Percentiles rank a stretch among this genome's conserved stretches.
Evolutionary conservation across 192 early-diverging fungal species (phyloP).

Genomic region (Anaeromyces robustus): DNA sequence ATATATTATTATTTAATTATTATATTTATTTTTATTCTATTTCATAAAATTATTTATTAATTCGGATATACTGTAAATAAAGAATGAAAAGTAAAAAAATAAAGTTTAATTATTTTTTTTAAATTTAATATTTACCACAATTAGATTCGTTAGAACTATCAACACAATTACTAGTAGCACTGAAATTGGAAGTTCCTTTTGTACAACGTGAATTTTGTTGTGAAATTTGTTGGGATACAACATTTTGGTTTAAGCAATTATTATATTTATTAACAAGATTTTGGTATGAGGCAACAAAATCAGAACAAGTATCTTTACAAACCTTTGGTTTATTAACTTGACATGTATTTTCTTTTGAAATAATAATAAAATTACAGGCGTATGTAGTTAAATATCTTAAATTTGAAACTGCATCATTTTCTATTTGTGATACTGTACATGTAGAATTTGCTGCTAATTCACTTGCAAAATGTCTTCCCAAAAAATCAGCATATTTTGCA

Average conservation of each 20-base stretch:
- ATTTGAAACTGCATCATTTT: not conserved
- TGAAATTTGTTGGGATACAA: not conserved
- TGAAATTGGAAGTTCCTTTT: not conserved
- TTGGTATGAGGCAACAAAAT: not conserved
- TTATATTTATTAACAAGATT: not conserved
- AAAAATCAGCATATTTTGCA: not conserved
- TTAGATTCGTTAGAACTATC: not conserved
- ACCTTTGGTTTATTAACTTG: not conserved
- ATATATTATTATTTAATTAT: too few species aligned
- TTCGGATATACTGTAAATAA: too few species aligned
- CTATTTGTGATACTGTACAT: not conserved
- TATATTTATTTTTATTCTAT: too few species aligned
- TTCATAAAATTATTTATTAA: too few species aligned
- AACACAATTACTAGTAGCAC: not conserved
- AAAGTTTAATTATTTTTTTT: too few species aligned
- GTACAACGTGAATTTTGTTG: not conserved
- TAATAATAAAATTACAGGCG: not conserved
- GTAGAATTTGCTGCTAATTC: not conserved
- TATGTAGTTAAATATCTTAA: not conserved
- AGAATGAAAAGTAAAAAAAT: too few species aligned
- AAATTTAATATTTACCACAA: not conserved
- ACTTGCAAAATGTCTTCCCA: not conserved
- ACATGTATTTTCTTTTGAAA: not conserved
- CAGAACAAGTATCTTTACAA: not conserved
- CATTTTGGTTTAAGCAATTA: not conserved